Base-by-base conservation (phyloP, 2,329 filamentous ascomycete genomes). In the Penicillium sp. region DNA sequence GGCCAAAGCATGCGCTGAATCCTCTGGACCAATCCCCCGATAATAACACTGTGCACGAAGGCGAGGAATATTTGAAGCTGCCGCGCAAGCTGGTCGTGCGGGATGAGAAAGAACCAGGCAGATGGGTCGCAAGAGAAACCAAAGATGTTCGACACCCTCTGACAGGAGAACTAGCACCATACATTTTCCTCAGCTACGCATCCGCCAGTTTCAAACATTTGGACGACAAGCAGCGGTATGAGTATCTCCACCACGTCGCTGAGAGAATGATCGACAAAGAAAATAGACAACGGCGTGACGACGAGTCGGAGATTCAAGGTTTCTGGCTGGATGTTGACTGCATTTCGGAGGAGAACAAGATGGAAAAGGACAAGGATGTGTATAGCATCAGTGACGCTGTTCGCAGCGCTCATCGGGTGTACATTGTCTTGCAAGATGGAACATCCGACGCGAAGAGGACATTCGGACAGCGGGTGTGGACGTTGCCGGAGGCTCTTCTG, bases 111-210 rank as follows among this genome's bases (percentile, higher is more conserved):
- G 52, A 52, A 3, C 35, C 35, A 40, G 42, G 50, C 1, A 35
- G 42, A 7, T 62, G 59, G 57, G 42, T 57, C 6, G 45, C 50
- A 12, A 59, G 51, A 24, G 53, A 57, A 18, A 61, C 60, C 1
- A 30, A 40, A 7, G 51, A 59, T 14, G 54, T 62, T n/a, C 59
- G 59, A 14, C 50, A 62, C 40, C 35, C 54, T 30, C 49, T 46
- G 14, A 61, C 59, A 4, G 61, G 60, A 28, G 56, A 57, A 46
- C 45, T 60, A 4, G 58, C 46, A 14, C 42, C 52, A 14, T 63
- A 63, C 40, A 54, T 63, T 3, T 62, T 61, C n/a, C 38, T 62
- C 8, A 62, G 61, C 47, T 63, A 58, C 52, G 58, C 61, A 14
- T 54, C 53, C 7, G 58, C 50, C 8, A 61, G 23, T 16, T 20